Percentiles rank a stretch among this genome's conserved stretches.
These are phyloP conservation scores for Xylaria digitata DNA, from an alignment of 2,329 filamentous ascomycete species.

Conservation along the genomic window DNA sequence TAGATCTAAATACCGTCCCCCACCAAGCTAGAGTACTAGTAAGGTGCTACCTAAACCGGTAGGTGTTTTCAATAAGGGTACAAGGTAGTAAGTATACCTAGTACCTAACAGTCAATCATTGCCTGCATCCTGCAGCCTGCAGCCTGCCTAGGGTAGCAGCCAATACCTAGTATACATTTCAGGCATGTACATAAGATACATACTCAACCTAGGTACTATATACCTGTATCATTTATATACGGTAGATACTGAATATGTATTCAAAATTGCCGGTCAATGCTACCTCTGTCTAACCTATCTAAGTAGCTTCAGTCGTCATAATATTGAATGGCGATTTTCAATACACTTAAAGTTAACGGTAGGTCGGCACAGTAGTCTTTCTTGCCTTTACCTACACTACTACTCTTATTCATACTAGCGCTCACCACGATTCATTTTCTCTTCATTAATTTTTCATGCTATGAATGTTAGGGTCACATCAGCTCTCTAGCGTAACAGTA, in stretches of 20 bases:
- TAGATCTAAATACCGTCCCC: constrained; percentile 27
- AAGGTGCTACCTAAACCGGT: constrained; percentile 11
- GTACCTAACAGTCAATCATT: background rate
- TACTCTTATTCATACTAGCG: constrained; percentile 9
- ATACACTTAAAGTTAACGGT: background rate
- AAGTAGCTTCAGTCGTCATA: too few relatives aligned
- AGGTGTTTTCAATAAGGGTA: constrained; percentile 2
- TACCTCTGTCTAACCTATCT: too few relatives aligned
- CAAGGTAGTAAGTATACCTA: too few relatives aligned
- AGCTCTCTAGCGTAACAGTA: too few relatives aligned
- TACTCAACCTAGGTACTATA: too few relatives aligned
- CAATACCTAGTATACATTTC: too few relatives aligned
- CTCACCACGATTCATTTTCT: background rate
- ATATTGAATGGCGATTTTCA: too few relatives aligned
- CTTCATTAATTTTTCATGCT: background rate
- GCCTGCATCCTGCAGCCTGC: constrained; percentile 12
- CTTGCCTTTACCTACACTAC: background rate
- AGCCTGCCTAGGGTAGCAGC: background rate
- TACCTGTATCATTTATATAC: too few relatives aligned
- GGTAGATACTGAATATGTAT: too few relatives aligned
- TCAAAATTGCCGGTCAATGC: too few relatives aligned
- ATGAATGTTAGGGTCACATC: too few relatives aligned
- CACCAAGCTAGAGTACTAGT: constrained; percentile 28
- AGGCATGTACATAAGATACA: too few relatives aligned
- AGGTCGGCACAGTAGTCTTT: background rate